Base-by-base conservation (phyloP, 345 rosid species). In the Rubroshorea leprosula region DNA sequence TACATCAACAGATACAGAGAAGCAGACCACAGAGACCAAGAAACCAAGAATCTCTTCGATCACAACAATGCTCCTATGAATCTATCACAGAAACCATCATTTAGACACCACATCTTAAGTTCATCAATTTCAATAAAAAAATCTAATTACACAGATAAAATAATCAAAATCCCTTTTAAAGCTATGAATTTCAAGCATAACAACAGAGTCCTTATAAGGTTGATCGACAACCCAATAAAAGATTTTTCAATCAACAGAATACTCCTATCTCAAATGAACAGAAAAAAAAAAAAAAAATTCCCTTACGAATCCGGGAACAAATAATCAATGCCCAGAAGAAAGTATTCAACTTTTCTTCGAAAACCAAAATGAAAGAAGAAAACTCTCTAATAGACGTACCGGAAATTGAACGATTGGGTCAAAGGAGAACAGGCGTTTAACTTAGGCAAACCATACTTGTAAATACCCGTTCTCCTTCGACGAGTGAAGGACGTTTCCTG, bases 1-100 rank as follows among this genome's bases (percentile, higher is more conserved):
- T 84, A 76, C 96, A 86, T 89, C 84, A 74, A 84, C 87, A 70
- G 80, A 49, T 57, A 58, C 22, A 57, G 57, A 27, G 31, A 67
- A 56, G 54, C 57, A 63, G 73, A 57, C 55, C 51, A 26, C 60
- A 49, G 50, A 16, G 60, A 63, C 27, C 70, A 70, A 38, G 20
- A 64, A 60, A 51, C 71, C 58, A 70, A 67, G 55, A 55, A 44
- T 23, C 67, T 51, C 46, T 64, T 62, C 73, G 67, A 67, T 60
- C 47, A 46, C 19, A 19, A 41, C 52, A 46, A 62, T 1, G 52
- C n/a, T 21, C 55, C 68, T 72, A 71, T 68, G 11, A 59, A 57
- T 68, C 62, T 54, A 24, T 13, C 54, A 26, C 31, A 13, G 59
- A 23, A 57, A 51, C 2, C 46, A 58, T 27, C 24, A 66, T n/a